A percentile compares a stretch with the other conserved stretches of the same genome.
Conservation (phyloP, 129 eudicot species). For the Ambrosia trifida region DNA sequence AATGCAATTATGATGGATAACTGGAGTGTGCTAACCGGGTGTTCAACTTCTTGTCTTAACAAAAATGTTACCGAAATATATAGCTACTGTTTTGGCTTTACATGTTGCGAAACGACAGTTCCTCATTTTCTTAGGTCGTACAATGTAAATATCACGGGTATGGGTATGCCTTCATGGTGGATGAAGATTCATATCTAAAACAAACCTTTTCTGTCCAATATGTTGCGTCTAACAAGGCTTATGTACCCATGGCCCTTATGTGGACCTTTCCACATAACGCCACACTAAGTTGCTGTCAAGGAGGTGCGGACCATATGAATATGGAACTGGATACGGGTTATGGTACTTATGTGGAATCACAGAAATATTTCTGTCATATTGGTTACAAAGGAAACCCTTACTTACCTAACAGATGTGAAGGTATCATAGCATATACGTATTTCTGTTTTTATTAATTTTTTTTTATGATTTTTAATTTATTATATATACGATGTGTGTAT, state of each 20-base stretch:
- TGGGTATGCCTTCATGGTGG: constrained; percentile 20
- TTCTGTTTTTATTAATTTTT: not conserved
- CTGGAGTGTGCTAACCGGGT: constrained; percentile 19
- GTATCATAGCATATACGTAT: not conserved
- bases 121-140: constrained; percentile 4
- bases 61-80: too few species aligned
- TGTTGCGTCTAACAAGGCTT: not conserved
- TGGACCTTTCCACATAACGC: not conserved
- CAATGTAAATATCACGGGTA: not conserved
- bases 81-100: constrained; percentile 9
- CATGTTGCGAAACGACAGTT: constrained; percentile 22
- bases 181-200: not conserved
- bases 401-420: not conserved
- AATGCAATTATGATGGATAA: not conserved
- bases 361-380: not conserved
- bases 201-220: too few species aligned
- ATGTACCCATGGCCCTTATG: not conserved
- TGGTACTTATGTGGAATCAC: not conserved
- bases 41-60: constrained; percentile 19
- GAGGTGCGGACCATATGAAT: too few species aligned
- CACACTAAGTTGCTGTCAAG: not conserved
- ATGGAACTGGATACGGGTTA: not conserved
- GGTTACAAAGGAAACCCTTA: not conserved
- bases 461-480: not conserved
- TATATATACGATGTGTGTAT: not conserved